Conservation (phyloP, 257 asterid species). For the Penstemon barbatus region DNA sequence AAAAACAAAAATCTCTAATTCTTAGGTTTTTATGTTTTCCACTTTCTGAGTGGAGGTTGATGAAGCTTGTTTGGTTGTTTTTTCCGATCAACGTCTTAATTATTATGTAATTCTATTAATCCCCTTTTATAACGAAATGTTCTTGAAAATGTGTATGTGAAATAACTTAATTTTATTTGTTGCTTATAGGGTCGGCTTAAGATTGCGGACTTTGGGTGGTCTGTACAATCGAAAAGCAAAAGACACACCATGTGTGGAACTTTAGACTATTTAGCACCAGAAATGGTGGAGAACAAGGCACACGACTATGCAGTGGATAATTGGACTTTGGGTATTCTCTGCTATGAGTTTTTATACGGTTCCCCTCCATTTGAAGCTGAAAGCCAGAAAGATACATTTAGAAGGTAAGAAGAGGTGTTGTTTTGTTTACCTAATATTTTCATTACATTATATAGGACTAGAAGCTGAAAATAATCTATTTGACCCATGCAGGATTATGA, state of each 20-base stretch:
- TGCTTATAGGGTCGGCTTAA: constrained; percentile 84
- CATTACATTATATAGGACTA: too few relatives aligned
- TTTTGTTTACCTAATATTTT: too few relatives aligned
- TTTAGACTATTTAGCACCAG: constrained; percentile 95
- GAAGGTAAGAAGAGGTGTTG: constrained; percentile 39
- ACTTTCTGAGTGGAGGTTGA: too few relatives aligned
- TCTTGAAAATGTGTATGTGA: too few relatives aligned
- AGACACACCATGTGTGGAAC: constrained; percentile 98
- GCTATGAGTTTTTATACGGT: constrained; percentile 68
- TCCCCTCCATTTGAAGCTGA: constrained; percentile 66
- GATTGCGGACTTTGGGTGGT: constrained; percentile 98
- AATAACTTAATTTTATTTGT: not conserved
- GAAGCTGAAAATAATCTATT: constrained; percentile 10
- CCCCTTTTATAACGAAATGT: too few relatives aligned
- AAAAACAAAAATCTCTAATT: too few relatives aligned
- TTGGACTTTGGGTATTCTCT: constrained; percentile 78
- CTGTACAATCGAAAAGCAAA: constrained; percentile 89
- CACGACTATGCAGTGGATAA: constrained; percentile 79
- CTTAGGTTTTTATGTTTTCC: too few relatives aligned
- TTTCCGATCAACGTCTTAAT: too few relatives aligned
- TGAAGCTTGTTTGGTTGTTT: too few relatives aligned
- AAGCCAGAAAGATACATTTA: constrained; percentile 61
- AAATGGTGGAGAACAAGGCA: constrained; percentile 92
- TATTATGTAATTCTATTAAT: too few relatives aligned
- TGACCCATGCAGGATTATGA: constrained; percentile 59